Percentiles rank a stretch among this genome's conserved stretches.
Evolutionary conservation across 139 green algal species (phyloP).

Genomic region (Pleodorina starrii): DNA sequence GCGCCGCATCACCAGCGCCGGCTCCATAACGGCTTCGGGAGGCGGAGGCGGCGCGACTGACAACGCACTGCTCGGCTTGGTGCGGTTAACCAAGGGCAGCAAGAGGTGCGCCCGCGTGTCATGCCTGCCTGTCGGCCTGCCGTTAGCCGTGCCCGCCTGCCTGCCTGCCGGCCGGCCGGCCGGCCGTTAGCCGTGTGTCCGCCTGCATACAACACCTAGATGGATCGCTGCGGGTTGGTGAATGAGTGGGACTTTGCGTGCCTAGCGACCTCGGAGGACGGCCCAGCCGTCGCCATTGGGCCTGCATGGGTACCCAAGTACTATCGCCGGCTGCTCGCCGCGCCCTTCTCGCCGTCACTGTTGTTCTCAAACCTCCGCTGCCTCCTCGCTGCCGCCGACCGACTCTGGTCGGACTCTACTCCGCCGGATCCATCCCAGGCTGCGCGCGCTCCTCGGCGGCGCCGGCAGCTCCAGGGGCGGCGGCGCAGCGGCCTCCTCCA

Average conservation of each 20-base stretch:
- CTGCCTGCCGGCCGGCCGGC: no score
- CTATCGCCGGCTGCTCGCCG: no score
- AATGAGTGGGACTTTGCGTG: no score
- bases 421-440: neutral
- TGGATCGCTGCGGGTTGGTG: neutral
- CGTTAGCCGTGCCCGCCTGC: neutral
- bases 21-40: neutral
- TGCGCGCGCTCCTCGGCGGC: constrained; percentile 1
- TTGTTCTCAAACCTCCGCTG: neutral
- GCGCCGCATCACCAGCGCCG: neutral
- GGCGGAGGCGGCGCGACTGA: neutral
- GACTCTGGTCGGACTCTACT: no score
- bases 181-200: no score
- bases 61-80: neutral
- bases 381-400: neutral
- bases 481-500: neutral
- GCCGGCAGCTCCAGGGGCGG: neutral
- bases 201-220: no score
- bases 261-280: no score
- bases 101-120: neutral
- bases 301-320: neutral
- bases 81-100: neutral
- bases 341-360: no score
- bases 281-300: no score
- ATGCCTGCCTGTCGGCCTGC: neutral